phyloP scores from a whole-genome alignment of 1,284 basidiomycete species.

The Moesziomyces antarcticus region DNA sequence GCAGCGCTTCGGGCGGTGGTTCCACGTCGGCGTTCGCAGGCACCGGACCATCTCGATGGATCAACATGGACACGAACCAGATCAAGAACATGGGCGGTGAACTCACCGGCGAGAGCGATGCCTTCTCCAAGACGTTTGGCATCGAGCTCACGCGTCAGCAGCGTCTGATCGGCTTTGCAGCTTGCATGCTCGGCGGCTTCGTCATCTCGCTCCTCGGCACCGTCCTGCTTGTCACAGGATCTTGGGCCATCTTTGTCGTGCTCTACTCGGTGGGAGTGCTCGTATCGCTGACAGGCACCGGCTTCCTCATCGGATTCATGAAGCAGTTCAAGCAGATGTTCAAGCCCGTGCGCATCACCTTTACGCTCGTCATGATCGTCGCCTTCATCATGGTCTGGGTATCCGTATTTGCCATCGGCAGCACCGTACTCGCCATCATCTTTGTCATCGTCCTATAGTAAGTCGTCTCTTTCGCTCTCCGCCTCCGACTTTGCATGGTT shows the following conservation, averaged over 20 bases:
- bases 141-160: slow-evolving; percentile 61
- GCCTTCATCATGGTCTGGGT: slow-evolving; percentile 63
- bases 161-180: slow-evolving; percentile 57
- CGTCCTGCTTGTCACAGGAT: slow-evolving; percentile 80
- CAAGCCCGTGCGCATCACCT: slow-evolving; percentile 87
- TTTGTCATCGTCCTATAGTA: slow-evolving; percentile 62
- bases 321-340: slow-evolving; percentile 78
- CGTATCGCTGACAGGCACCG: slow-evolving; percentile 78
- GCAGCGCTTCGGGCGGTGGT: slow-evolving; percentile 9
- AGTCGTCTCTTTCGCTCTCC: slow-evolving; percentile 4
- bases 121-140: slow-evolving; percentile 55
- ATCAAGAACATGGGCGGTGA: slow-evolving; percentile 58
- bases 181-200: slow-evolving; percentile 70
- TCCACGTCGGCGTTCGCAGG: slow-evolving; percentile 25
- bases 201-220: slow-evolving; percentile 81
- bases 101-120: slow-evolving; percentile 59
- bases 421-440: slow-evolving; percentile 52
- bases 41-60: slow-evolving; percentile 49
- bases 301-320: slow-evolving; percentile 56
- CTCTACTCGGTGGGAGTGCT: slow-evolving; percentile 86
- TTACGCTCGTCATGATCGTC: slow-evolving; percentile 80
- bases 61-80: slow-evolving; percentile 60
- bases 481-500: too few species aligned
- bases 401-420: slow-evolving; percentile 55
- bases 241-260: slow-evolving; percentile 80